Percentiles rank a stretch among this genome's conserved stretches.
These are phyloP conservation scores for Coprinopsis strossmayeri DNA, from an alignment of 768 basidiomycete genomes.

Conservation along the genomic window DNA sequence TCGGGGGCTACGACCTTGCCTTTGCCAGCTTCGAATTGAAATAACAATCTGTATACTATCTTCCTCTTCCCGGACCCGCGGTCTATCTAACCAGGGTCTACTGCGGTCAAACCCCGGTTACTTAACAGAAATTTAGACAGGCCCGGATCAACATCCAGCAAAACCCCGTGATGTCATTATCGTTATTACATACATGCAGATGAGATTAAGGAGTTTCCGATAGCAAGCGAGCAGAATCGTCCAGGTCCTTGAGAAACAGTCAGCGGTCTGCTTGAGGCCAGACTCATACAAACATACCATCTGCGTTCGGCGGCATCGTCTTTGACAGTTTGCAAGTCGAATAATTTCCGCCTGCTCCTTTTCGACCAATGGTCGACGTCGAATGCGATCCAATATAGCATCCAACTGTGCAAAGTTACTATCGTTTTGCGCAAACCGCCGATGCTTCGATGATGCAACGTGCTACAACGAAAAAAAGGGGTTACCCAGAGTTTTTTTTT, in stretches of 20 bases:
- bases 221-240: not conserved
- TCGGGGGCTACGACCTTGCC: constrained; percentile 86
- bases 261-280: not conserved
- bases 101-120: too few relatives aligned
- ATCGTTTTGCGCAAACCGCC: constrained; percentile 72
- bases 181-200: constrained; percentile 1
- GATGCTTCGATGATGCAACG: constrained; percentile 62
- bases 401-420: constrained; percentile 80
- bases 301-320: not conserved
- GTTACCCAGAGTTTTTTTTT: constrained; percentile 1
- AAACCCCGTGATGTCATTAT: constrained; percentile 3
- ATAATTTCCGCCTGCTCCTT: constrained; percentile 5
- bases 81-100: too few relatives aligned
- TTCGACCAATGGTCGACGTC: constrained; percentile 21
- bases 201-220: not conserved
- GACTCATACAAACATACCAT: not conserved
- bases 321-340: not conserved
- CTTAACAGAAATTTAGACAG: not conserved
- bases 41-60: constrained; percentile 11
- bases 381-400: constrained; percentile 58
- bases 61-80: too few relatives aligned
- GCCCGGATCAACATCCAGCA: not conserved
- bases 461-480: constrained; percentile 45
- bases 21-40: constrained; percentile 77
- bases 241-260: not conserved